These are phyloP conservation scores for Uronychia setigera DNA, from an alignment of 73 alveolate genomes.

Conservation along the genomic window DNA sequence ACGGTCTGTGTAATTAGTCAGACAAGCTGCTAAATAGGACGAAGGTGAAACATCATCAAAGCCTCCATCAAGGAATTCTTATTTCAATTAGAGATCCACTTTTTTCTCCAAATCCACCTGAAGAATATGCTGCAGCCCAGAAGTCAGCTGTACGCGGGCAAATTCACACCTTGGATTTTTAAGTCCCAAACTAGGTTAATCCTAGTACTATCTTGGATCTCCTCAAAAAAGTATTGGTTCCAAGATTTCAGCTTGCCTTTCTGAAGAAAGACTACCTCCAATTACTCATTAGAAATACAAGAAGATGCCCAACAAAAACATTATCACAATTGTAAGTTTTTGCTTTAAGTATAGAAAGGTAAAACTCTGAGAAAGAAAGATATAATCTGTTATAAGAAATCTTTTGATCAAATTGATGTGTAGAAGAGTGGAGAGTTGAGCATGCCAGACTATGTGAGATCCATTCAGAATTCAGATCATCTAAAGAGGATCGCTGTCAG, in stretches of 20 bases:
- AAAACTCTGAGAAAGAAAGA: slow-evolving; percentile 36
- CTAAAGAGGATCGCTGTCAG: slow-evolving; percentile 43
- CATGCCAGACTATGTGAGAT: slow-evolving; percentile 34
- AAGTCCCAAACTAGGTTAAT: too few relatives aligned
- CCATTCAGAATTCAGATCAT: slow-evolving; percentile 42
- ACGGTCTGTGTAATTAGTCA: background rate
- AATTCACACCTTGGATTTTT: too few relatives aligned
- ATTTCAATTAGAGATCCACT: too few relatives aligned
- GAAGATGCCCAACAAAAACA: slow-evolving; percentile 11
- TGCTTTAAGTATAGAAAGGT: slow-evolving; percentile 32
- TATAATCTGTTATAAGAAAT: slow-evolving; percentile 32
- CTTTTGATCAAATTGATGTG: slow-evolving; percentile 43
- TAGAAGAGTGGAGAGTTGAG: slow-evolving; percentile 28
- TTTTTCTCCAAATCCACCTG: too few relatives aligned
- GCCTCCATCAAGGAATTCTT: background rate
- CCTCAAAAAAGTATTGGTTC: too few relatives aligned
- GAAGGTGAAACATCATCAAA: background rate
- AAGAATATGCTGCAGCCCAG: too few relatives aligned
- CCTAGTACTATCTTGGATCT: too few relatives aligned
- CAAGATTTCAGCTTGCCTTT: too few relatives aligned
- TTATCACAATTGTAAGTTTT: slow-evolving; percentile 29
- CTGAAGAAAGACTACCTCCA: background rate
- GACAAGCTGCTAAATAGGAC: background rate
- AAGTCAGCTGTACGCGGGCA: too few relatives aligned
- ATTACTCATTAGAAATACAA: background rate